Evolutionary conservation across 441 rosid genomes (phyloP), one percentile per base, ranked within the genome.

Genomic region (Pelargonium fulgidum): DNA sequence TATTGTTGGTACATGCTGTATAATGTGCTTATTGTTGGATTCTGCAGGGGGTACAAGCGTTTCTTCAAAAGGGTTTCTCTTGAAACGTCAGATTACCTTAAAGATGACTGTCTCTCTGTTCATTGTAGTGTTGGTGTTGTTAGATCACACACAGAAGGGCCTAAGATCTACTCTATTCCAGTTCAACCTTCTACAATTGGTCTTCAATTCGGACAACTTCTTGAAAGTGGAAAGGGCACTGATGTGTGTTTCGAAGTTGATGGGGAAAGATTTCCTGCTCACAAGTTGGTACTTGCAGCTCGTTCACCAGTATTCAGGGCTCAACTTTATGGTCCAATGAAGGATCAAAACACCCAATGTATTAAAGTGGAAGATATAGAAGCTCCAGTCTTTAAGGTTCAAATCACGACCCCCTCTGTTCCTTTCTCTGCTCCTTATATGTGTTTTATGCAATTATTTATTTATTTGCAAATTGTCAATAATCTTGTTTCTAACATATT

Each of bases 281-380:
- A 95, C 81, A 95, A 88, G 74, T 74, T 95, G 83, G 91, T 95
- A 50, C 92, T 95, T 81, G 96, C 93, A 67, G 89, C 96, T 7
- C 91, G 99, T 2, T 95, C 99, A 19, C 97, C 96, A 19, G 98
- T 95, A 50, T 95, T 95, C 76, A 88, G 86, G 79, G 99, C 98
- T 14, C 99, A 95, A 74, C 93, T 95, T 71, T 90, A 82, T 85
- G 98, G 99, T 77, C 99, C 98, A 36, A 87, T 95, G 92, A 95
- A 83, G 75, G 96, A 84, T 81, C 84, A 75, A 6, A 85, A 91
- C 65, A 95, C 97, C 7, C 70, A 62, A 69, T 75, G 67, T 67
- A 89, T 95, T 62, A 79, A 76, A 82, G 81, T 95, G 72, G 96
- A 88, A 82, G 99, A 95, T 76, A 84, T 95, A 73, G 90, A 91